Conservation (phyloP, 768 basidiomycete species). For the Tulasnella sp. region DNA sequence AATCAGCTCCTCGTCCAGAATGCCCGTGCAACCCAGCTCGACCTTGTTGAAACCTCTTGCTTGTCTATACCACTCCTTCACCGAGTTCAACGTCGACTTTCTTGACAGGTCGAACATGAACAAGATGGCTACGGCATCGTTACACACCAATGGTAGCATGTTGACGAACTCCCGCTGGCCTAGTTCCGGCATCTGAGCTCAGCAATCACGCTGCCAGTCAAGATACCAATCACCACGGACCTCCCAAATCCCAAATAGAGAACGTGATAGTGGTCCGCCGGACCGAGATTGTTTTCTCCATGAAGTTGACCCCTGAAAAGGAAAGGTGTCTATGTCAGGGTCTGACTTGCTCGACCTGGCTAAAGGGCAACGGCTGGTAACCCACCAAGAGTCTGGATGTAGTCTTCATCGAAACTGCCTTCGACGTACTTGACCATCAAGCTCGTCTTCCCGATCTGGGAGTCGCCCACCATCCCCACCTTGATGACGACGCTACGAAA, state of each 20-base stretch:
- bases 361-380: constrained; percentile 13
- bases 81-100: constrained; percentile 94
- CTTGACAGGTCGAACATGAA: constrained; percentile 99
- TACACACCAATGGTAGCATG: constrained; percentile 96
- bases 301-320: constrained; percentile 83
- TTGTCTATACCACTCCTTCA: constrained; percentile 99
- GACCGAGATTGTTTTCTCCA: constrained; percentile 99
- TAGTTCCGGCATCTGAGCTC: not conserved
- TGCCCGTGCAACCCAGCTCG: not conserved
- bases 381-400: constrained; percentile 97
- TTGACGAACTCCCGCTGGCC: constrained; percentile 97
- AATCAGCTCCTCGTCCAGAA: not conserved
- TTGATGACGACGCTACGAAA: constrained; percentile 77
- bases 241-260: constrained; percentile 98
- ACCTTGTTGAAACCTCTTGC: constrained; percentile 99
- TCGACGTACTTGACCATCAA: constrained; percentile 99
- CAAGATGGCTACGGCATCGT: constrained; percentile 97
- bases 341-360: not conserved
- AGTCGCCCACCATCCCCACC: constrained; percentile 99
- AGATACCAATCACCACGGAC: constrained; percentile 15
- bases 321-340: constrained; percentile 16
- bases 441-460: constrained; percentile 98
- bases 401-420: constrained; percentile 97
- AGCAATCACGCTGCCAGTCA: not conserved
- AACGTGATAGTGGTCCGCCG: constrained; percentile 98